Evolutionary conservation across 2,329 filamentous ascomycete genomes (phyloP).

Genomic region (Aspergillus amoenus): DNA sequence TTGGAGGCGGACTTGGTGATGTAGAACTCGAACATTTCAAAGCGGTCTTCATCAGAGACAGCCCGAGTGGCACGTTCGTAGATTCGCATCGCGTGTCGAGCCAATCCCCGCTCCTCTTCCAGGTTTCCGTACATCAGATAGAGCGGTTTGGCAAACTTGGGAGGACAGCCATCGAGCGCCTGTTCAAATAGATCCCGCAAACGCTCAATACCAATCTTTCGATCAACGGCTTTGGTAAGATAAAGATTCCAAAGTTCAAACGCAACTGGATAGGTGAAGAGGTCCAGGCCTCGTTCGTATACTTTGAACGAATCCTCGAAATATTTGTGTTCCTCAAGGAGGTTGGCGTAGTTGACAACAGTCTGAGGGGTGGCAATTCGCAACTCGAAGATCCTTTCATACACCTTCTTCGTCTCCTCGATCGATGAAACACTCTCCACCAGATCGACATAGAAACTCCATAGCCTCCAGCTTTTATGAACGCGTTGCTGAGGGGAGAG

Average conservation of each 20-base stretch:
- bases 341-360: conserved; percentile 95
- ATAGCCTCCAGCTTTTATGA: conserved; percentile 98
- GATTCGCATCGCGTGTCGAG: conserved; percentile 96
- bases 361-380: conserved; percentile 97
- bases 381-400: conserved; percentile 96
- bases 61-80: conserved; percentile 96
- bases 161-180: conserved; percentile 89
- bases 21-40: conserved; percentile 99
- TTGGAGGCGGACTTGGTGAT: conserved; percentile 98
- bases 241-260: conserved; percentile 99
- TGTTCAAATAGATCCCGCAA: conserved; percentile 95
- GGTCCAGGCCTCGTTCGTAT: conserved; percentile 90
- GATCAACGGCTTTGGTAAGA: conserved; percentile 93
- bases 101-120: conserved; percentile 91
- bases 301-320: conserved; percentile 98
- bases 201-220: conserved; percentile 92
- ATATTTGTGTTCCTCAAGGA: conserved; percentile 91
- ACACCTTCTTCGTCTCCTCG: conserved; percentile 89
- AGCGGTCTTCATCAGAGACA: conserved; percentile 88
- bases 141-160: conserved; percentile 91
- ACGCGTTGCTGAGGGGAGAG: conserved; percentile 92
- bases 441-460: conserved; percentile 98
- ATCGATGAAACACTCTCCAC: conserved; percentile 91
- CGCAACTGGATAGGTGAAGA: conserved; percentile 98
- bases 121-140: conserved; percentile 98